A percentile compares a stretch with the other conserved stretches of the same genome.
Evolutionary conservation across 2,329 filamentous ascomycete genomes (phyloP).

Genomic region (Trichoderma endophyticum): DNA sequence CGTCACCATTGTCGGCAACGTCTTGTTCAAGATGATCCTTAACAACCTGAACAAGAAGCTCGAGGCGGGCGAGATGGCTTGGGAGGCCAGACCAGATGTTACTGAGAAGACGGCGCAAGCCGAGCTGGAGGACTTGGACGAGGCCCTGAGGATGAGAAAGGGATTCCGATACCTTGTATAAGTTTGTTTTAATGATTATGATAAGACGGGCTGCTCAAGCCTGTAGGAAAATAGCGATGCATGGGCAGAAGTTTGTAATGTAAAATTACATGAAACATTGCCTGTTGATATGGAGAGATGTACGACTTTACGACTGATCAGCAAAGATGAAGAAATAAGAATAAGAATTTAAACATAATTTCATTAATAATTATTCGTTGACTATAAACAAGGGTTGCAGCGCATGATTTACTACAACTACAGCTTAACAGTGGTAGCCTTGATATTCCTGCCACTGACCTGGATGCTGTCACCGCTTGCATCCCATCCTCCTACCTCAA

Average conservation of each 20-base stretch:
- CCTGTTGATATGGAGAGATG: not conserved
- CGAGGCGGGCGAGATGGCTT: slow-evolving; percentile 40
- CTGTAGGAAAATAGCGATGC: not conserved
- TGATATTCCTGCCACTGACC: slow-evolving; percentile 22
- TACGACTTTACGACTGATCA: not conserved
- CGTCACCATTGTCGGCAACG: slow-evolving; percentile 53
- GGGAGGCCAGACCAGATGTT: slow-evolving; percentile 37
- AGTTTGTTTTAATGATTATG: not conserved
- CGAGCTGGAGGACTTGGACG: slow-evolving; percentile 43
- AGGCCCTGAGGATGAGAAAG: slow-evolving; percentile 44
- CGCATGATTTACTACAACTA: not conserved
- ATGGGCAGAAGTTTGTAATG: not conserved
- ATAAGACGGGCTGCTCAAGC: not conserved
- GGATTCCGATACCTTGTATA: slow-evolving; percentile 48
- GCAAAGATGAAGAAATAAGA: not conserved
- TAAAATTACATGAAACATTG: not conserved
- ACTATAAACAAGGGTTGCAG: not conserved
- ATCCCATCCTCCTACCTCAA: slow-evolving; percentile 22
- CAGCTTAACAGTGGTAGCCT: slow-evolving; percentile 10
- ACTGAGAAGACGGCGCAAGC: slow-evolving; percentile 39
- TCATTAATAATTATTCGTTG: not conserved
- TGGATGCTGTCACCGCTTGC: slow-evolving; percentile 16
- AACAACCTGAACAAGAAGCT: slow-evolving; percentile 46
- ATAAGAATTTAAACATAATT: not conserved
- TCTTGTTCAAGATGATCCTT: slow-evolving; percentile 46